These are phyloP conservation scores for Arthrobotrys musiformis DNA, from an alignment of 2,329 filamentous ascomycete genomes.

Conservation along the genomic window DNA sequence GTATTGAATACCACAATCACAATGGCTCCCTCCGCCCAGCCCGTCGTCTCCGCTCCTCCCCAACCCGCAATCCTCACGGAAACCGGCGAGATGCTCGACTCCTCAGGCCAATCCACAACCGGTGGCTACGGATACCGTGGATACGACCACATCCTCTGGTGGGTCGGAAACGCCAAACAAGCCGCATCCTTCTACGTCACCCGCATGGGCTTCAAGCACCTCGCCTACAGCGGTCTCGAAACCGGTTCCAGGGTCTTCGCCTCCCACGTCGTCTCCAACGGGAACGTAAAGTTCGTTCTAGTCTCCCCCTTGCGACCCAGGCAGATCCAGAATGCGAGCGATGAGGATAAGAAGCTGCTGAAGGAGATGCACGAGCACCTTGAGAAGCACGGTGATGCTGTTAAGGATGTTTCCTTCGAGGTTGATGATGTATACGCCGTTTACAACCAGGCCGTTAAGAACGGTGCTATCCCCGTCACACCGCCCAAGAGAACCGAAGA, in stretches of 20 bases:
- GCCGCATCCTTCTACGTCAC: slow-evolving; percentile 87
- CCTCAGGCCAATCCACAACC: slow-evolving; percentile 61
- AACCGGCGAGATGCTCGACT: slow-evolving; percentile 59
- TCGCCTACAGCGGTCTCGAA: slow-evolving; percentile 89
- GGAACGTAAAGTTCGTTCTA: slow-evolving; percentile 81
- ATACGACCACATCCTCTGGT: slow-evolving; percentile 85
- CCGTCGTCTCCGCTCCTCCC: not conserved
- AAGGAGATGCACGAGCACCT: slow-evolving; percentile 83
- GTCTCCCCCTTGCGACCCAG: slow-evolving; percentile 79
- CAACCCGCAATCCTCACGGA: slow-evolving; percentile 64
- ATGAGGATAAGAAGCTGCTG: slow-evolving; percentile 74
- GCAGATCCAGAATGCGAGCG: slow-evolving; percentile 43
- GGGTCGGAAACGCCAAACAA: slow-evolving; percentile 96
- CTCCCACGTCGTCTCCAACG: slow-evolving; percentile 84
- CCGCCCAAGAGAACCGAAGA: slow-evolving; percentile 68
- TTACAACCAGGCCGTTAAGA: slow-evolving; percentile 76
- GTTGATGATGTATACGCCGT: slow-evolving; percentile 88
- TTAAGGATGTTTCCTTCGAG: slow-evolving; percentile 95
- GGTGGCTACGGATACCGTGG: slow-evolving; percentile 68
- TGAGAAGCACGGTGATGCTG: slow-evolving; percentile 88
- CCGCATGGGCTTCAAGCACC: slow-evolving; percentile 82
- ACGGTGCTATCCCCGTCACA: slow-evolving; percentile 72
- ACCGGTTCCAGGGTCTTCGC: slow-evolving; percentile 83
- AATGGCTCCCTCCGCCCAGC: slow-evolving; percentile 70
- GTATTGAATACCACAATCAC: slow-evolving; percentile 10